Evolutionary conservation across 106 monocot species (phyloP).

Genomic region (Hemerocallis citrina): DNA sequence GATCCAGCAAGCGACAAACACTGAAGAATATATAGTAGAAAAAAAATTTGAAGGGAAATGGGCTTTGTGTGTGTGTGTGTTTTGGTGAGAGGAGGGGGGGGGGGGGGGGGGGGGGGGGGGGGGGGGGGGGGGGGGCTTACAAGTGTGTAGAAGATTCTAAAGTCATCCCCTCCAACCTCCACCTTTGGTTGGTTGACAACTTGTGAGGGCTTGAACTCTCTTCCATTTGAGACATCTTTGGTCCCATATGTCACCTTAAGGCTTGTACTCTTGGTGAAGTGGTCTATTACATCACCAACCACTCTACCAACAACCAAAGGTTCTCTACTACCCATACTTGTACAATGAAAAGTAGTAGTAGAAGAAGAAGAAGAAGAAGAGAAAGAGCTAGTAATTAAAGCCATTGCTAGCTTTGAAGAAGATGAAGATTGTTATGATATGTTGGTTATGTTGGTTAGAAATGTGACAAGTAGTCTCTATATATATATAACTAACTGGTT

Average conservation of each 20-base stretch:
- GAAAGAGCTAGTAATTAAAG: background rate
- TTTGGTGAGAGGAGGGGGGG: too few relatives aligned
- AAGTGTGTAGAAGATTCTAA: conserved; percentile 75
- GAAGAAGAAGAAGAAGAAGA: background rate
- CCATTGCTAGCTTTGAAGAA: background rate
- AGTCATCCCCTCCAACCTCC: conserved; percentile 58
- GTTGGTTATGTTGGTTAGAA: background rate
- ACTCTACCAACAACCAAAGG: conserved; percentile 50
- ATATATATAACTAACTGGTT: background rate
- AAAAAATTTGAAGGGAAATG: too few relatives aligned
- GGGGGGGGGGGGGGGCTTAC: conserved; percentile 30
- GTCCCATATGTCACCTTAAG: conserved; percentile 35
- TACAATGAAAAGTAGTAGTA: background rate
- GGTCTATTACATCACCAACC: conserved; percentile 56
- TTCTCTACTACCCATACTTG: conserved; percentile 51
- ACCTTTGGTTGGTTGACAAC: conserved; percentile 60
- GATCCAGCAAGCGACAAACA: too few relatives aligned
- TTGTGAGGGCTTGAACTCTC: conserved; percentile 67
- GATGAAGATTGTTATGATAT: too few relatives aligned
- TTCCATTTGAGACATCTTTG: conserved; percentile 53
- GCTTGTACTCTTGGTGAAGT: conserved; percentile 23
- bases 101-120: too few relatives aligned
- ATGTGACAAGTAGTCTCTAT: background rate
- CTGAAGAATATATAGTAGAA: too few relatives aligned
- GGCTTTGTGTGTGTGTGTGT: too few relatives aligned